Percentiles rank a stretch among this genome's conserved stretches.
Conservation (phyloP, 2,329 filamentous ascomycete genomes). For the Botrytis cinerea region DNA sequence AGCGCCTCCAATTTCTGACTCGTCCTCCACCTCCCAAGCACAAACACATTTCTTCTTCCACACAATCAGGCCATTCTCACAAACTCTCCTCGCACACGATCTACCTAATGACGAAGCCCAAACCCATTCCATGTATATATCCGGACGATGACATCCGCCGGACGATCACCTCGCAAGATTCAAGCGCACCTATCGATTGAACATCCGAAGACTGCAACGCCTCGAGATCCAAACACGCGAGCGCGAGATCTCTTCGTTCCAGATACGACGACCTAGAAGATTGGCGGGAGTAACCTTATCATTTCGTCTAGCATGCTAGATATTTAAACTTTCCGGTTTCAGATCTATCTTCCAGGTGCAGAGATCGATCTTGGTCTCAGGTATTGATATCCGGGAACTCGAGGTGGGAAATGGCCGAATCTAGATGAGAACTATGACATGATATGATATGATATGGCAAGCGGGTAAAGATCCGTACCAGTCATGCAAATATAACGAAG, state of each 20-base stretch:
- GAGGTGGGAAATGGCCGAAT: neutral
- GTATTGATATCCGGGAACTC: neutral
- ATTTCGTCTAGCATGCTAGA: neutral
- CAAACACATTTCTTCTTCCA: neutral
- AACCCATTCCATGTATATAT: neutral
- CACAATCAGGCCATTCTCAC: neutral
- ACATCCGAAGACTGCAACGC: neutral
- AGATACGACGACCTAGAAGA: neutral
- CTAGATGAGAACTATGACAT: neutral
- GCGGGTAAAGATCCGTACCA: neutral
- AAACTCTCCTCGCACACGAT: neutral
- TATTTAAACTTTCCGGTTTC: neutral
- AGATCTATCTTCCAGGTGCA: neutral
- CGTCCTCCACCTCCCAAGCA: neutral
- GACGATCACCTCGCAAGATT: neutral
- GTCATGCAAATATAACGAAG: neutral
- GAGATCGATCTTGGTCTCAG: neutral
- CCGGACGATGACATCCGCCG: neutral
- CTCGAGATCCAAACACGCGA: neutral
- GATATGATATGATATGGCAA: no score
- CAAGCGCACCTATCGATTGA: neutral
- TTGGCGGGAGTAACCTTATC: conserved; percentile 10
- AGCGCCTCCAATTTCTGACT: neutral
- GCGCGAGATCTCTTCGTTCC: neutral
- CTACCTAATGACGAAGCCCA: neutral